Base-by-base conservation (phyloP, 257 asterid genomes). In the Solanum okadae region DNA sequence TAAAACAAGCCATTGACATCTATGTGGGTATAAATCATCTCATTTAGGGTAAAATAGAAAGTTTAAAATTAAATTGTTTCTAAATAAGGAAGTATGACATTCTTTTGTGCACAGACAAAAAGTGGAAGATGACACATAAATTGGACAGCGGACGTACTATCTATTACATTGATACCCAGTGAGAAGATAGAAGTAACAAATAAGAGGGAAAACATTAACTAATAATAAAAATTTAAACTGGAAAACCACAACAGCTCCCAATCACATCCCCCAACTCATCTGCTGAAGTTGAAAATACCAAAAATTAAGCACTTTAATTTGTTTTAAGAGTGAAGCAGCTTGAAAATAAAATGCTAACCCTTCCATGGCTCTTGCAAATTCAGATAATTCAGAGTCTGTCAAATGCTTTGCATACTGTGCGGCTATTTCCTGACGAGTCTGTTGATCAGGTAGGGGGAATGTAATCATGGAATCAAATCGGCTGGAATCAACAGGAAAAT, bases 351-450 rank as follows among this genome's bases (percentile, higher is more conserved):
- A 34, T 85, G 29, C 98, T 90, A 91, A 96, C 99, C 91, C 94
- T 86, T 92, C 97, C 8, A 98, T 93, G 83, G 91, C 92, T 33
- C 90, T 65, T 25, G 99, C 98, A 84, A 97, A 94, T 88, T 94
- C 96, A 86, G 92, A 92, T 75, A 94, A 86, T 87, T 95, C 98
- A 79, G 94, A 88, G 90, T 92, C 90, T 76, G 96, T 90, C 91
- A 97, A 92, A 91, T 96, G 99, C 89, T 96, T 97, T 73, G 98
- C 98, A 93, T 94, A 97, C 93, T 97, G 98, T 72, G 94, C 92
- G 78, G 92, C 93, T 85, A 97, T 97, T 85, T 94, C 96, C 90
- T 93, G 94, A 46, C 99, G 99, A 79, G 98, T 95, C 77, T 75
- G 96, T 86, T 92, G 95, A 92, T 95, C 98, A 12, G 99, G 99